Evolutionary conservation across 1,284 basidiomycete species (phyloP), one percentile per base, ranked within the genome.

Genomic region (Clitocybe nebularis): DNA sequence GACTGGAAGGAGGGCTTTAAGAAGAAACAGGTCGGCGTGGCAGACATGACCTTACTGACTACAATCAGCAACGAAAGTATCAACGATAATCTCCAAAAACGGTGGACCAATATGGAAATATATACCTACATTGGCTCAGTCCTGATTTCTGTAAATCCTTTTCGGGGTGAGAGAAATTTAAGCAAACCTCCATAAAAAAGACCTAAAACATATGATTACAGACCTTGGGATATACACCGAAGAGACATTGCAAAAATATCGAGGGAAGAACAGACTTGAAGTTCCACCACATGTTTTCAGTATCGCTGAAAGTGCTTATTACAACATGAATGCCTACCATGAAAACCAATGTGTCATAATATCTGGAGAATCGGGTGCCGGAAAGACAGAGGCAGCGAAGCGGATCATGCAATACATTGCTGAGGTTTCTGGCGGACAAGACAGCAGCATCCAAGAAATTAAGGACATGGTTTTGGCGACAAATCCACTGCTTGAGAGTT

Each of bases 401-500:
- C 82, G 93, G 44, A 99, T 99, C 67, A 99, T 99, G 96, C 94
- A 99, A 67, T 99, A 99, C 63, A 97, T 99, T 53, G 96, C 96
- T 8, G 96, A 91, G 4, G 96, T 99, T 2, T 93, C 91, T 25
- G 90, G 90, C 42, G 86, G 87, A 2, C 79, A 84, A 49, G 85
- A 86, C 57, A 83, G 77, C 56, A 84, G 82, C 53, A 98, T 99
- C 50, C 90, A 95, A 61, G 87, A 93, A 62, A 94, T 99, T 66
- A 98, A 99, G 72, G 94, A 99, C 60, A 99, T 99, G 96, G 96
- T 99, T n/a, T 74, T 99, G 30, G 96, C 96, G 6, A 99, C 96
- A 11, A 99, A 99, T 63, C 96, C 96, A 16, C 67, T 99, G 29
- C 72, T 99, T 49, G 96, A 99, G 68, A 95, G 91, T 67, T 99